Evolutionary conservation across 192 early-diverging fungal species (phyloP), one percentile per base, ranked within the genome.

Genomic region (Coemansia reversa): DNA sequence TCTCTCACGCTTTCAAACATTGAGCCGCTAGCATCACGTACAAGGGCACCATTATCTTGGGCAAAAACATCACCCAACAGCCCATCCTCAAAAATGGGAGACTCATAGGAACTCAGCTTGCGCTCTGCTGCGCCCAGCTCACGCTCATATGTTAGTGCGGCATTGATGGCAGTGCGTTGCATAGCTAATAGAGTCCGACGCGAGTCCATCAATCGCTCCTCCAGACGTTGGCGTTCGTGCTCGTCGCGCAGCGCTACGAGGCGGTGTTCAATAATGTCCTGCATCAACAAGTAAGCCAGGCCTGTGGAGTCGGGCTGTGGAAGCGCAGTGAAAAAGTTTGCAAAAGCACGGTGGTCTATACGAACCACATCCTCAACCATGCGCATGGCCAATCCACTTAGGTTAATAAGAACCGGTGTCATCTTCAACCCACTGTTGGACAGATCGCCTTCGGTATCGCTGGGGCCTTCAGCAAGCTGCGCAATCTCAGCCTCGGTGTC

Each of bases 331-430:
- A 82, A 76, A 20, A 76, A 50, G 14, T 66, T 67, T 12, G 65
- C 63, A 48, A 82, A 74, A n/a, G 74, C 70, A 18, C 60, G 60
- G 58, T 74, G 71, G 65, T 79, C 77, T 39, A 79, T 70, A 35
- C 71, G 71, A 60, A 79, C 77, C 5, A 79, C 77, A 20, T 79
- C 77, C 61, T 79, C 77, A 16, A 79, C 77, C 71, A 79, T 79
- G 62, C 77, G 77, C 77, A 79, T 79, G 16, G 77, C 77, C 64
- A 79, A 59, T 14, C 77, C 77, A 59, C 77, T 79, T 53, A 79
- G 73, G 35, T 79, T 79, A n/a, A 70, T 65, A 3, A 79, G 65
- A 11, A 54, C 50, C 0, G 77, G 67, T 1, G 67, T 51, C 5
- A 64, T 35, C 49, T 61, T n/a, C 23, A 70, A 39, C 1, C 71